Evolutionary conservation across 345 rosid species (phyloP), one percentile per base, ranked within the genome.

Genomic region (Gossypium arboreum): DNA sequence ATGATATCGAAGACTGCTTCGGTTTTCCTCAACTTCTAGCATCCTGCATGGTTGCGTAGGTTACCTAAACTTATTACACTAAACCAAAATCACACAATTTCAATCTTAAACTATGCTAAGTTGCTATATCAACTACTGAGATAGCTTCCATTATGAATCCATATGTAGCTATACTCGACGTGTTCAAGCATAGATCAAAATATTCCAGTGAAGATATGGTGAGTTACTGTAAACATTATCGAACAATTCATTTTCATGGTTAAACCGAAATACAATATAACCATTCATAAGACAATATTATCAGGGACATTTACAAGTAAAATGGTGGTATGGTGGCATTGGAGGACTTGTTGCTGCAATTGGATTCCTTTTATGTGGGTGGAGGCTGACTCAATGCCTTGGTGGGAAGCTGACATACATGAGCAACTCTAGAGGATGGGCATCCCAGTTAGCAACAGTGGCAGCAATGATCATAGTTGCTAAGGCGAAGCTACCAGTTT

Each of bases 371-470:
- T 59, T 78, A 6, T 76, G 79, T 24, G 84, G 82, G 18, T 70
- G 86, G 27, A 56, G 80, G 5, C 47, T 76, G 76, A 78, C 77
- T n/a, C 68, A 67, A 58, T 52, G 80, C 13, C 80, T 73, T 3
- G 82, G 83, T 4, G 81, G 82, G 15, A 81, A 84, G 77, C 69
- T 84, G 25, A 34, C 79, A 20, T 81, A 63, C 64, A 60, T 71
- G 16, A 81, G 84, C 55, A 81, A 76, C 75, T 66, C 84, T 6
- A 74, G 86, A 79, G 82, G 82, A 9, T 27, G 81, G 73, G 73
- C 74, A 3, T 72, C 83, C 1, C 81, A 68, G 12, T 68, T 79
- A 2, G 59, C 84, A 16, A 69, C 84, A 16, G 81, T 77, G 51
- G 79, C 76, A 39, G 78, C 79, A n/a, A 66, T 84, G 59, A 77